Evolutionary conservation across 176 grass and related monocot species (phyloP).

Genomic region (Saccharum officinarum): DNA sequence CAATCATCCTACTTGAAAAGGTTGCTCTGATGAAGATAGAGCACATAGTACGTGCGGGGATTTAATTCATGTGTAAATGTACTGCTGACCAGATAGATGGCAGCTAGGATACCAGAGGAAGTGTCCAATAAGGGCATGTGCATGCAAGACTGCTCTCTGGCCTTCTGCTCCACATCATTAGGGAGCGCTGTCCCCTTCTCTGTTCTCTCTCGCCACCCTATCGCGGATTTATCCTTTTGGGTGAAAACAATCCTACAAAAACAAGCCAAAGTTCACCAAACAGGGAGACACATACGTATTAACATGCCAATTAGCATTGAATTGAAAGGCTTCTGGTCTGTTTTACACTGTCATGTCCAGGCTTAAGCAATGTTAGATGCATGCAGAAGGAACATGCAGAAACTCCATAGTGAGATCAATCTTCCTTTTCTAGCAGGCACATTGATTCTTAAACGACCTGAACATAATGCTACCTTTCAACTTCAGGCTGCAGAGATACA

Average conservation of each 20-base stretch:
- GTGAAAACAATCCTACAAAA: slow-evolving; percentile 3
- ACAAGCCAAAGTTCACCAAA: neutral
- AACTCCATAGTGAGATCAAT: neutral
- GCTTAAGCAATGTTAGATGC: neutral
- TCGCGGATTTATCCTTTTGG: neutral
- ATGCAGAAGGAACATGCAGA: slow-evolving; percentile 1
- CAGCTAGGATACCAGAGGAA: slow-evolving; percentile 37
- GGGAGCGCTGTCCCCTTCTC: slow-evolving; percentile 1
- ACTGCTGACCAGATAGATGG: slow-evolving; percentile 52
- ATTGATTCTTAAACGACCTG: neutral
- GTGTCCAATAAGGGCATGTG: slow-evolving; percentile 48
- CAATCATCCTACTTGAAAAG: slow-evolving; percentile 47
- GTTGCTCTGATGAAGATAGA: slow-evolving; percentile 32
- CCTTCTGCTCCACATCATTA: slow-evolving; percentile 33
- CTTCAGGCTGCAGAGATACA: neutral
- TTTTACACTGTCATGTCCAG: neutral
- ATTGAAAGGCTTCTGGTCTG: neutral
- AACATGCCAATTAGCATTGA: neutral
- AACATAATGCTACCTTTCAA: neutral
- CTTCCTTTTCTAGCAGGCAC: neutral
- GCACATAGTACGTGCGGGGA: slow-evolving; percentile 36
- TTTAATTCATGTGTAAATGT: slow-evolving; percentile 39
- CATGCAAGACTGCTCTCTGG: slow-evolving; percentile 29
- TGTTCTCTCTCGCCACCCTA: neutral
- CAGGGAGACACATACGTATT: neutral